phyloP scores from a whole-genome alignment of 1,284 basidiomycete species.

The Neonothopanus nambi region DNA sequence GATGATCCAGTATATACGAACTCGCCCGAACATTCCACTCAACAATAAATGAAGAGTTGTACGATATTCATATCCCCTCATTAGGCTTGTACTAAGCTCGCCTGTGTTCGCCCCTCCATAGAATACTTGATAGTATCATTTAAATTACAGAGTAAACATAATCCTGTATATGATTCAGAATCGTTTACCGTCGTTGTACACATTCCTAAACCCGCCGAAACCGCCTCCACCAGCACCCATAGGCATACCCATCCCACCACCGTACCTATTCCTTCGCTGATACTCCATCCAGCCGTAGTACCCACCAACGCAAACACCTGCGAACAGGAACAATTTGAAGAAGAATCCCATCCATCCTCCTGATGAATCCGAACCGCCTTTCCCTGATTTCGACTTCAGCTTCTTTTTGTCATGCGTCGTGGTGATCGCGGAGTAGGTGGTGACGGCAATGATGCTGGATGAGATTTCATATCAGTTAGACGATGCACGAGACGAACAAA shows the following conservation, averaged over 20 bases:
- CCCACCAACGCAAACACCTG: slow-evolving; percentile 56
- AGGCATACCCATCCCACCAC: slow-evolving; percentile 23
- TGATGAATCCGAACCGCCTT: slow-evolving; percentile 3
- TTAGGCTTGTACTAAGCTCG: neutral
- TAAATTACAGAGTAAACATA: slow-evolving; percentile 11
- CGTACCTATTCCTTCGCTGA: slow-evolving; percentile 45
- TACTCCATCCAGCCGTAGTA: slow-evolving; percentile 67
- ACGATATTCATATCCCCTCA: neutral
- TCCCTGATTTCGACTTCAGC: slow-evolving; percentile 27
- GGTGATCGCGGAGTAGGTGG: slow-evolving; percentile 65
- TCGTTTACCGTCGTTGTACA: slow-evolving; percentile 38
- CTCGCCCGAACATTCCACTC: slow-evolving; percentile 14
- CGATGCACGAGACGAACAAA: slow-evolving; percentile 29
- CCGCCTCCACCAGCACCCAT: slow-evolving; percentile 24
- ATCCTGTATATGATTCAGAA: slow-evolving; percentile 27
- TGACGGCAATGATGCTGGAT: slow-evolving; percentile 67
- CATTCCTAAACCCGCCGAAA: slow-evolving; percentile 23
- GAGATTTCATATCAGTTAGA: slow-evolving; percentile 14
- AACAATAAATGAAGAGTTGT: slow-evolving; percentile 19
- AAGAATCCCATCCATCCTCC: slow-evolving; percentile 55
- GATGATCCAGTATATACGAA: slow-evolving; percentile 36
- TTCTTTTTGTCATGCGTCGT: slow-evolving; percentile 51
- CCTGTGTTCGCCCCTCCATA: neutral
- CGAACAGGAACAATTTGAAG: slow-evolving; percentile 64
- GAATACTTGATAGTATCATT: neutral